phyloP scores from a whole-genome alignment of 1,139 yeast species.

The Hanseniaspora sp. region DNA sequence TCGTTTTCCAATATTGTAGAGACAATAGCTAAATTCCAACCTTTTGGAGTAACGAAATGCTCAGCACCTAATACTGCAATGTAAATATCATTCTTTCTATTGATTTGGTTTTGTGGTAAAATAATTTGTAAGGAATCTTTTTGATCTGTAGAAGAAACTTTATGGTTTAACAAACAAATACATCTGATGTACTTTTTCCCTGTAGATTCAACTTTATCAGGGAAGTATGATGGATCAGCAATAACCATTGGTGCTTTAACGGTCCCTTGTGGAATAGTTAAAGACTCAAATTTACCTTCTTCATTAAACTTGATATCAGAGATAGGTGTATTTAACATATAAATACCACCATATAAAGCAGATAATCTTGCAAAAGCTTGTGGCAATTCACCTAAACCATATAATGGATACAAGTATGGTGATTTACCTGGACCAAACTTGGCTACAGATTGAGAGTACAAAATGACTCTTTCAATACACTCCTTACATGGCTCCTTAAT shows the following conservation, averaged over 20 bases:
- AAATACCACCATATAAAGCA: conserved; percentile 97
- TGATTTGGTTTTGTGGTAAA: conserved; percentile 92
- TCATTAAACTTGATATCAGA: conserved; percentile 72
- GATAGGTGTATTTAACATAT: conserved; percentile 93
- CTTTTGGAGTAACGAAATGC: conserved; percentile 85
- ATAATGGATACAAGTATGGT: conserved; percentile 89
- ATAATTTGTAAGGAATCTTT: conserved; percentile 87
- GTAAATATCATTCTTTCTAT: conserved; percentile 87
- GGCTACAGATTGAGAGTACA: conserved; percentile 84
- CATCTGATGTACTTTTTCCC: conserved; percentile 89
- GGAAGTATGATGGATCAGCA: conserved; percentile 98
- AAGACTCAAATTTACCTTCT: conserved; percentile 62
- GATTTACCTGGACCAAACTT: conserved; percentile 72
- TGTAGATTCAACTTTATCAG: conserved; percentile 72
- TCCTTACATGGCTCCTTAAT: conserved; percentile 84
- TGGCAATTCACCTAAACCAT: conserved; percentile 95
- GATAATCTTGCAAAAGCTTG: conserved; percentile 96
- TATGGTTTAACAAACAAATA: conserved; percentile 84
- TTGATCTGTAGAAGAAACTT: conserved; percentile 70
- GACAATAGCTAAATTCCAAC: conserved; percentile 82
- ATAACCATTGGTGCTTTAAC: conserved; percentile 90
- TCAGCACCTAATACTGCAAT: conserved; percentile 82
- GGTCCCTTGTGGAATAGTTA: conserved; percentile 78
- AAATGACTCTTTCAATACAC: conserved; percentile 71
- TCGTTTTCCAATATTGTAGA: conserved; percentile 93